These are phyloP conservation scores for Parastagonospora nodorum DNA, from an alignment of 2,329 filamentous ascomycete species.

Conservation along the genomic window DNA sequence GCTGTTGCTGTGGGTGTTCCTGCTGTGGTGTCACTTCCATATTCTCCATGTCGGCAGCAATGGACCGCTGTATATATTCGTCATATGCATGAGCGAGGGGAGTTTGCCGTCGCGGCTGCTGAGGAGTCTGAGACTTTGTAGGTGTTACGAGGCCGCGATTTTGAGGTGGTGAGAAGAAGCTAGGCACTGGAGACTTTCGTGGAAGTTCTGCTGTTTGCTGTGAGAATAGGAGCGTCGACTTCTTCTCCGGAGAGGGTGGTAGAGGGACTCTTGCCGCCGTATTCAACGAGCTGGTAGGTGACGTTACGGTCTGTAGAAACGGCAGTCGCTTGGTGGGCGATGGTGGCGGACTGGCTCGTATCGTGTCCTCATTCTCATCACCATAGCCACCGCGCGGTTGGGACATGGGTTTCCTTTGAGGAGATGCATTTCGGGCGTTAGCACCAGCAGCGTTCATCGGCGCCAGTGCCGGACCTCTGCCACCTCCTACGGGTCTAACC, in stretches of 20 bases:
- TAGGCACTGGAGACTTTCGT: slow-evolving; percentile 40
- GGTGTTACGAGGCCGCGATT: slow-evolving; percentile 36
- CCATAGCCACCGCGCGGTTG: slow-evolving; percentile 27
- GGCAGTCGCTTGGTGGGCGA: slow-evolving; percentile 51
- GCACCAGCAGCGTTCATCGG: slow-evolving; percentile 80
- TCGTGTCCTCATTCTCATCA: slow-evolving; percentile 46
- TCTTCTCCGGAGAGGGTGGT: slow-evolving; percentile 53
- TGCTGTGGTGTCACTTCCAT: slow-evolving; percentile 41
- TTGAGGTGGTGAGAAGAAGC: slow-evolving; percentile 36
- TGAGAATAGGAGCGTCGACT: slow-evolving; percentile 36
- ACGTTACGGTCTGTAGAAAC: slow-evolving; percentile 37
- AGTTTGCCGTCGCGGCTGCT: slow-evolving; percentile 39
- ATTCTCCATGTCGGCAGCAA: slow-evolving; percentile 48
- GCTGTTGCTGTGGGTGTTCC: slow-evolving; percentile 6
- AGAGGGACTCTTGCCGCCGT: slow-evolving; percentile 52
- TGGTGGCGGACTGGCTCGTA: slow-evolving; percentile 44
- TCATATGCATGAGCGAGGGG: slow-evolving; percentile 47
- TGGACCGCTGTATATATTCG: slow-evolving; percentile 55
- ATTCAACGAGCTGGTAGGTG: slow-evolving; percentile 47
- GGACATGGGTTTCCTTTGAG: slow-evolving; percentile 41
- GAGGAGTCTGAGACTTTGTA: slow-evolving; percentile 39
- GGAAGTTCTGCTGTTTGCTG: slow-evolving; percentile 31
- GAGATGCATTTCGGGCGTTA: slow-evolving; percentile 66
- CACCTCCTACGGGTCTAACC: slow-evolving; percentile 70
- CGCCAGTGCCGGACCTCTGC: slow-evolving; percentile 63